Percentiles rank a stretch among this genome's conserved stretches.
Conservation (phyloP, 345 rosid genomes). For the Turritis glabra region DNA sequence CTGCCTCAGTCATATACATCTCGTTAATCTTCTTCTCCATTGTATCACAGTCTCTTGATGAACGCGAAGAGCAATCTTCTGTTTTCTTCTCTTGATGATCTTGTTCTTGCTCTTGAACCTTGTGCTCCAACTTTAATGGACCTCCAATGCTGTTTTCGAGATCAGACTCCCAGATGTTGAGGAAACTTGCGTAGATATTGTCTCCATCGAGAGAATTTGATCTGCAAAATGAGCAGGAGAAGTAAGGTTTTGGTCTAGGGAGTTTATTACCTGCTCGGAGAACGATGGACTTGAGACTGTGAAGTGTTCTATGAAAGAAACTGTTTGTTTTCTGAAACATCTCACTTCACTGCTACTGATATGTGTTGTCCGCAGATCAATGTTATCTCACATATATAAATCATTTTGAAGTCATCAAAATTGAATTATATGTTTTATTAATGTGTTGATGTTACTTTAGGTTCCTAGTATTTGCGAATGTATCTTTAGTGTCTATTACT, state of each 20-base stretch:
- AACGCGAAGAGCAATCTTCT: conserved; percentile 20
- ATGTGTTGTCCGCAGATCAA: conserved; percentile 22
- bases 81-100: conserved; percentile 17
- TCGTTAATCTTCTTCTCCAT: conserved; percentile 77
- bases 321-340: conserved; percentile 53
- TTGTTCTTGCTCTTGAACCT: conserved; percentile 18
- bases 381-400: conserved; percentile 23
- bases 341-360: conserved; percentile 20
- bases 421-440: neutral
- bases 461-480: conserved; percentile 26
- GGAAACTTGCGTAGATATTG: conserved; percentile 33
- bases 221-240: conserved; percentile 35
- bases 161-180: conserved; percentile 39
- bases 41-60: conserved; percentile 23
- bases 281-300: conserved; percentile 53
- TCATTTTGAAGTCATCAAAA: neutral
- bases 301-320: conserved; percentile 54
- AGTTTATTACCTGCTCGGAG: conserved; percentile 52
- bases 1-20: conserved; percentile 66
- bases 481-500: conserved; percentile 31
- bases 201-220: conserved; percentile 33
- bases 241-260: conserved; percentile 36
- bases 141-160: conserved; percentile 21
- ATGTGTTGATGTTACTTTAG: conserved; percentile 15
- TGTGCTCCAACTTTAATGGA: conserved; percentile 10